Evolutionary conservation across 352 stramenopile species (phyloP), one percentile per base, ranked within the genome.

Genomic region (Phytophthora parvispora): DNA sequence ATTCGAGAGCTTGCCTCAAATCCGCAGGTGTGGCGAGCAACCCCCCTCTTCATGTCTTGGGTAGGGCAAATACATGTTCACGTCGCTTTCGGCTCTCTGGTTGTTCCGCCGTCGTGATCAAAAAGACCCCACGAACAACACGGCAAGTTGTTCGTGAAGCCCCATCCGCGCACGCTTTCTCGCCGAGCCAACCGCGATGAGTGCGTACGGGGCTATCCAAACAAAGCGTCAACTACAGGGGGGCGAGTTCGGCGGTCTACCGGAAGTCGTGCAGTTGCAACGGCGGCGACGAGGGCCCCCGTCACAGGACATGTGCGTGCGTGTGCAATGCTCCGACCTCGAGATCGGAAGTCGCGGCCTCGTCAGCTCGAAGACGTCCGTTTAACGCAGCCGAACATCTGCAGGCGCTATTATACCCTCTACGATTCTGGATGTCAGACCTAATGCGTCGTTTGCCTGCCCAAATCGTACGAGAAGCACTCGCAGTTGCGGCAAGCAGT

Each of bases 241-340:
- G 13, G 16, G 38, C 57, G 58, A 48, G n/a, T 69, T 27, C 58
- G 53, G 43, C 51, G 22, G 20, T n/a, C n/a, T n/a, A n/a, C n/a
- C n/a, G 29, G 40, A 16, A 32, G 45, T 66, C 48, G 55, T 71
- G 40, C 24, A 20, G 25, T 60, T 60, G 53, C 29, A 47, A 20
- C n/a, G 15, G 22, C 40, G n/a, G 36, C 55, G 24, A 47, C 60
- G 10, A 32, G n/a, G 12, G 45, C 13, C 64, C 64, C 64, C 49
- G 64, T 54, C 64, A 72, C 64, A 72, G 48, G 38, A 27, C 13
- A n/a, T 52, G 12, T 20, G 29, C 51, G 24, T n/a, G 28, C 22
- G 45, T 16, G 52, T 22, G 58, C 54, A 36, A 42, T 24, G 61
- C 22, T 40, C 51, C 61, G 51, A 62, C 42, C 25, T 20, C 8